Percentiles rank a stretch among this genome's conserved stretches.
Evolutionary conservation across 1,139 yeast species (phyloP).

Genomic region (Geotrichum carabidarum): DNA sequence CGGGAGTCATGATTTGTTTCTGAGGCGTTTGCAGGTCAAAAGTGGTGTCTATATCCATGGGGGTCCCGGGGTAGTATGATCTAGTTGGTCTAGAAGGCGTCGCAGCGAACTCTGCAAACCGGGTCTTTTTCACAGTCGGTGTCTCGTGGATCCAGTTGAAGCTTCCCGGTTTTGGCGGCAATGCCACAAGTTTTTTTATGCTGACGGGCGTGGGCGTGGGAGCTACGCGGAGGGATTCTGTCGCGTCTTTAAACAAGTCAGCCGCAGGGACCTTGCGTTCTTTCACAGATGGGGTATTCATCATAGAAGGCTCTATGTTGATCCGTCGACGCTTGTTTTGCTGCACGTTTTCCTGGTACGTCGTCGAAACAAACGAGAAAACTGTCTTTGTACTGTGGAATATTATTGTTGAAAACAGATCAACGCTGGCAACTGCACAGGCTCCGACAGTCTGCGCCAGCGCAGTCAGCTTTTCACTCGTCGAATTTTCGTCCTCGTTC

Average conservation of each 20-base stretch:
- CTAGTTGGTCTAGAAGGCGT: background rate
- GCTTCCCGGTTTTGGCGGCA: background rate
- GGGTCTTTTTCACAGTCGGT: background rate
- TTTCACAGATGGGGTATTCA: background rate
- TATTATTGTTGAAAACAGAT: constrained; percentile 7
- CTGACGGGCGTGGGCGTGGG: background rate
- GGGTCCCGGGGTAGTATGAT: background rate
- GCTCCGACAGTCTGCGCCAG: constrained; percentile 9
- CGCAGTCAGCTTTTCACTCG: constrained; percentile 10
- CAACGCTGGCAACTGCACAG: constrained; percentile 9
- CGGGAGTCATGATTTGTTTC: background rate
- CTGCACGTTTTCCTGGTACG: constrained; percentile 8
- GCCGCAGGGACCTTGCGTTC: background rate
- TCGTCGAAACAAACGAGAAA: constrained; percentile 1
- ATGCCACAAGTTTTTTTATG: constrained; percentile 5
- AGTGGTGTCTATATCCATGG: background rate
- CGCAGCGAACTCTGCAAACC: background rate
- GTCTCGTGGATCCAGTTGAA: constrained; percentile 2
- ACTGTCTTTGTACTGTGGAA: constrained; percentile 7
- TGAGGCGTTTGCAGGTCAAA: constrained; percentile 1
- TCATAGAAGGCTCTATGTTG: background rate
- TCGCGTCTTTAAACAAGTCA: background rate
- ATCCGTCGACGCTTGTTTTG: constrained; percentile 11
- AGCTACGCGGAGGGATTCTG: background rate
- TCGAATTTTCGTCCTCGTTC: constrained; percentile 4